These are phyloP conservation scores for Russula sp. DNA, from an alignment of 768 basidiomycete species.

Conservation along the genomic window DNA sequence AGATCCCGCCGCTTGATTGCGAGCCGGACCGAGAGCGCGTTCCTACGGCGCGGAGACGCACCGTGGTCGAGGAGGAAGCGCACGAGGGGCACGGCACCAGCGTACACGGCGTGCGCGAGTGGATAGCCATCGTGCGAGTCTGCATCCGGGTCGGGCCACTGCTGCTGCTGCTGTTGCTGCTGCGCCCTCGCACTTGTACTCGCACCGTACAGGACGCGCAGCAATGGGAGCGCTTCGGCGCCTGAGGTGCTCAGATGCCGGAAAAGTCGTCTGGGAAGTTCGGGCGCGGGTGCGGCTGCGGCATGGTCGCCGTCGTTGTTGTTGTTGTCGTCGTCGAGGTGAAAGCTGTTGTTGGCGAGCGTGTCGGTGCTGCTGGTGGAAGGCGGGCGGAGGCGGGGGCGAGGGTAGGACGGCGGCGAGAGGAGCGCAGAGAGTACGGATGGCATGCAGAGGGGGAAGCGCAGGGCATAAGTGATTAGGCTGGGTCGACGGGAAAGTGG, in stretches of 20 bases:
- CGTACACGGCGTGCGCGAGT: slow-evolving; percentile 69
- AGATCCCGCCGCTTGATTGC: slow-evolving; percentile 71
- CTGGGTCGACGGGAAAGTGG: background rate
- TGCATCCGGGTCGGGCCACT: slow-evolving; percentile 35
- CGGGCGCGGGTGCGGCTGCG: slow-evolving; percentile 25
- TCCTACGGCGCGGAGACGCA: slow-evolving; percentile 60
- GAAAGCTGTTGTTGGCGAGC: background rate
- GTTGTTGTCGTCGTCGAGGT: background rate
- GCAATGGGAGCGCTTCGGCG: slow-evolving; percentile 56
- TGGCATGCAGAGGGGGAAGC: slow-evolving; percentile 41
- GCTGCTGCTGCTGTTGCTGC: slow-evolving; percentile 30
- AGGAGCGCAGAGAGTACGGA: slow-evolving; percentile 43
- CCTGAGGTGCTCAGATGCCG: slow-evolving; percentile 33
- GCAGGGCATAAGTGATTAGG: slow-evolving; percentile 43
- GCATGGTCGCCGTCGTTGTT: background rate
- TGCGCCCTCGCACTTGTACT: too few relatives aligned
- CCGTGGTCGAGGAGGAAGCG: slow-evolving; percentile 61
- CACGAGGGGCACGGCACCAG: slow-evolving; percentile 55
- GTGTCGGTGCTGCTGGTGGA: background rate
- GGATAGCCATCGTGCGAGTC: slow-evolving; percentile 79
- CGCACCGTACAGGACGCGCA: slow-evolving; percentile 47
- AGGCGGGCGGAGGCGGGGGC: background rate
- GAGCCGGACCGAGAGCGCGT: slow-evolving; percentile 58
- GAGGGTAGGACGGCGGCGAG: slow-evolving; percentile 20
- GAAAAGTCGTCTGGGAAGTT: slow-evolving; percentile 65